These are phyloP conservation scores for Dryas integrifolia DNA, from an alignment of 331 rosid species.

Conservation along the genomic window DNA sequence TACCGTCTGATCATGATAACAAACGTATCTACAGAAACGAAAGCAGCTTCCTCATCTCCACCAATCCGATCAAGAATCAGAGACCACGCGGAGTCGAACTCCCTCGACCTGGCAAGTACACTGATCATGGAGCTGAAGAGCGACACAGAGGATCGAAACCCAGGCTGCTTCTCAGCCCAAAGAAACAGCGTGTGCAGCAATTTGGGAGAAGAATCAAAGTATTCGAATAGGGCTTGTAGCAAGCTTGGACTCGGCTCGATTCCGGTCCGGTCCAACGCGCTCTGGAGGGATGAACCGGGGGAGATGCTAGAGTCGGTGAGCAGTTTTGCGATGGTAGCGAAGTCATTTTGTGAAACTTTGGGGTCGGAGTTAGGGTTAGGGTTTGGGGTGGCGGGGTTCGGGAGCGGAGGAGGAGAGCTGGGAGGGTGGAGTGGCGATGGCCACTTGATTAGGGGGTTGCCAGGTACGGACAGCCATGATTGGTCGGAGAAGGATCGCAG, in stretches of 20 bases:
- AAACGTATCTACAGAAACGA: conserved; percentile 57
- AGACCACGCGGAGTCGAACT: conserved; percentile 71
- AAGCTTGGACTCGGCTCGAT: conserved; percentile 48
- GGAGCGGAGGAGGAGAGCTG: conserved; percentile 6
- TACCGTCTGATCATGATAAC: conserved; percentile 80
- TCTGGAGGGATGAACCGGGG: conserved; percentile 49
- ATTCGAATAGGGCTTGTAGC: conserved; percentile 46
- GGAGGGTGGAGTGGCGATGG: conserved; percentile 30
- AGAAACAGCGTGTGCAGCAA: conserved; percentile 61
- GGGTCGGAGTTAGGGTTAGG: conserved; percentile 14
- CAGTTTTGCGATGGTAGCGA: conserved; percentile 47
- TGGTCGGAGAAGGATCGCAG: conserved; percentile 35
- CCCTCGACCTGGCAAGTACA: conserved; percentile 55
- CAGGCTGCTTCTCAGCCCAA: conserved; percentile 66
- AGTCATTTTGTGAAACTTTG: conserved; percentile 33
- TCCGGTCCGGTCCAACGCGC: conserved; percentile 50
- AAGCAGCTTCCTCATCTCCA: conserved; percentile 25
- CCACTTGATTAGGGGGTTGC: conserved; percentile 57
- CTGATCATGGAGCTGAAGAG: conserved; percentile 53
- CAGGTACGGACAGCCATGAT: conserved; percentile 55
- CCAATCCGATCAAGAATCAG: conserved; percentile 41
- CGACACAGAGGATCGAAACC: conserved; percentile 34
- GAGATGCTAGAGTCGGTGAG: conserved; percentile 44
- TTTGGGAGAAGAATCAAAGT: conserved; percentile 64
- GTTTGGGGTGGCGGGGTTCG: conserved; percentile 16